Evolutionary conservation across 2,329 filamentous ascomycete species (phyloP).

Genomic region (Ambrosiella cleistominuta): DNA sequence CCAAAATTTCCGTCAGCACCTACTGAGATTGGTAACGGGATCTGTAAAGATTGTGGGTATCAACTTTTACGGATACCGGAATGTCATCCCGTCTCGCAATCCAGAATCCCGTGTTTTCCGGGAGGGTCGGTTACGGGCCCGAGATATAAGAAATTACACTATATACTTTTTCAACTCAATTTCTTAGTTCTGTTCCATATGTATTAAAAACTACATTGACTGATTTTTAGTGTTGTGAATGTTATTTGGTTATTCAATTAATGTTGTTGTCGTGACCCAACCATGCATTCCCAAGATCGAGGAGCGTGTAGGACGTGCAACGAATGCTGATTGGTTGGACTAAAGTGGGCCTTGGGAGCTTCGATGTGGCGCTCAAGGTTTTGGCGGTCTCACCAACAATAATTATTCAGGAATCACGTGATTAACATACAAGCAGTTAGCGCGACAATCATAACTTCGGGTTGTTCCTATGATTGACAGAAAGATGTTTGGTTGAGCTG

Average conservation of each 20-base stretch:
- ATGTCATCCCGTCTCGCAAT: not conserved
- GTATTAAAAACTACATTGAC: not conserved
- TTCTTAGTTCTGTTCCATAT: not conserved
- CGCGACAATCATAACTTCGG: not conserved
- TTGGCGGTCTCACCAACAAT: conserved; percentile 2
- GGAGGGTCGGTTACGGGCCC: not conserved
- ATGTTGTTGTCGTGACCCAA: not conserved
- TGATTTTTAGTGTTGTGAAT: not conserved
- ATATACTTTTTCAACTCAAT: not conserved
- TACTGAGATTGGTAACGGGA: no score
- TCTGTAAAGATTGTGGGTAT: no score
- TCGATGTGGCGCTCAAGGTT: conserved; percentile 11
- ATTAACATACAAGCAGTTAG: not conserved
- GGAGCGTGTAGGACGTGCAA: conserved; percentile 12
- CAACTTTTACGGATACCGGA: not conserved
- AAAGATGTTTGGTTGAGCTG: not conserved
- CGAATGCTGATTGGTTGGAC: conserved; percentile 11
- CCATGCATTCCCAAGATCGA: conserved; percentile 11
- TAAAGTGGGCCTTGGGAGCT: conserved; percentile 9
- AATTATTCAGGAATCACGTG: not conserved
- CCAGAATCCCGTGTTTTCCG: not conserved
- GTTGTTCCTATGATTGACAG: not conserved
- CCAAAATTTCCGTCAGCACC: no score
- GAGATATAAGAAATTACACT: not conserved
- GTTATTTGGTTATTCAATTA: not conserved